Conservation (phyloP, 306 rosid species). For the Carpinus fangiana region DNA sequence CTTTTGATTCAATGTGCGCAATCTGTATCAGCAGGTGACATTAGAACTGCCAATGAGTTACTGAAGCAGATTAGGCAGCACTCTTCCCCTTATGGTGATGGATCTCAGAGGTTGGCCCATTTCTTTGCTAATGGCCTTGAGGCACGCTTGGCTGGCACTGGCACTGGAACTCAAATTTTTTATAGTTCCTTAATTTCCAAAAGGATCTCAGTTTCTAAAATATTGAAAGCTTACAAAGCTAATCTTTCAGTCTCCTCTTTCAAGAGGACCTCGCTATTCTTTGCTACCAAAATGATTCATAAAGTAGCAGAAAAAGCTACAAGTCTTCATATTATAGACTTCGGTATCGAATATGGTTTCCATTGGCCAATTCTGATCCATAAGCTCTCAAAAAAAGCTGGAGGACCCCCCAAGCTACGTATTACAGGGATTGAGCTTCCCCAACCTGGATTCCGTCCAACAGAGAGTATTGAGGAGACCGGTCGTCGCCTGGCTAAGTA, state of each 20-base stretch:
- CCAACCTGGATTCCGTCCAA: constrained; percentile 76
- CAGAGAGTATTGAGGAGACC: constrained; percentile 70
- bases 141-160: constrained; percentile 50
- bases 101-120: constrained; percentile 64
- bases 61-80: constrained; percentile 66
- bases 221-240: constrained; percentile 58
- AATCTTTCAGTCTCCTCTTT: constrained; percentile 49
- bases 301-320: constrained; percentile 42
- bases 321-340: constrained; percentile 61
- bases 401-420: constrained; percentile 49
- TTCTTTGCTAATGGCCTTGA: constrained; percentile 62
- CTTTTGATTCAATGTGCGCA: constrained; percentile 71
- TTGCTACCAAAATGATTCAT: constrained; percentile 41
- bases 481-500: constrained; percentile 63
- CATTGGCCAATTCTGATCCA: constrained; percentile 80
- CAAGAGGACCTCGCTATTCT: constrained; percentile 45
- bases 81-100: constrained; percentile 56
- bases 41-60: constrained; percentile 57
- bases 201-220: constrained; percentile 40
- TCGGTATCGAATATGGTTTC: constrained; percentile 74
- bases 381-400: constrained; percentile 41
- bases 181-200: constrained; percentile 4
- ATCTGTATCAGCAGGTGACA: constrained; percentile 53
- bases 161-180: constrained; percentile 34
- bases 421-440: constrained; percentile 83